phyloP scores from a whole-genome alignment of 345 rosid species.

The Viola odorata region DNA sequence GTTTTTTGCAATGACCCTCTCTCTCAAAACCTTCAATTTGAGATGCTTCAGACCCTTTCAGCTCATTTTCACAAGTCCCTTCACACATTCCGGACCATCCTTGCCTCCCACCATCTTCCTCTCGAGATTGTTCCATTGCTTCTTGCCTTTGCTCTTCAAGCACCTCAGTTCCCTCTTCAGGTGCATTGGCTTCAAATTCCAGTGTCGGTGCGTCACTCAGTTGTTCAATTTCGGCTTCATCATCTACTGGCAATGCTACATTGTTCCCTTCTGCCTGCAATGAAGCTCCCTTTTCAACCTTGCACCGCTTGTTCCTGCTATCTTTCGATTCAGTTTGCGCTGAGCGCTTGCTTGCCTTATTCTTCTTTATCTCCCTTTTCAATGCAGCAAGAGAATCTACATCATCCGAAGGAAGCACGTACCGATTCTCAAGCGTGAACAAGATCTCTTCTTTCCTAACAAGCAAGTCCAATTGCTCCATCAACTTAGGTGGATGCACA shows the following conservation, averaged over 20 bases:
- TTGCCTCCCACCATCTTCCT: no score
- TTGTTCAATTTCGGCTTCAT: no score
- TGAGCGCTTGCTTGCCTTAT: background rate
- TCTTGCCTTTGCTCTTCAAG: no score
- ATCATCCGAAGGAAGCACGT: constrained; percentile 7
- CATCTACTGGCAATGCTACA: no score
- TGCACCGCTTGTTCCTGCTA: background rate
- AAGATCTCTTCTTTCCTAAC: constrained; percentile 8
- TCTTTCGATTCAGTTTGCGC: background rate
- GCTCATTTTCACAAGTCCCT: no score
- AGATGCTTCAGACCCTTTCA: background rate
- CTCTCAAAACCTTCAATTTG: background rate
- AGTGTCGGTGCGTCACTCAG: no score
- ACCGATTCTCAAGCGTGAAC: constrained; percentile 5
- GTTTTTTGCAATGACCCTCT: background rate
- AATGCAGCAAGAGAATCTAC: background rate
- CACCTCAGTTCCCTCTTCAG: no score
- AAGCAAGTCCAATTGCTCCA: constrained; percentile 15
- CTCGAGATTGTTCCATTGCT: no score
- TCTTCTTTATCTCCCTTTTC: background rate
- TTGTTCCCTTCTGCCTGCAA: no score
- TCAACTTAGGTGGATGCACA: constrained; percentile 11
- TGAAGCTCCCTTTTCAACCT: background rate
- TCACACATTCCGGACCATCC: no score
- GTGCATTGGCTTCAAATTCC: no score